Percentiles rank a stretch among this genome's conserved stretches.
Conservation (phyloP, 495 filamentous ascomycete genomes). For the Penicillium paradoxum region DNA sequence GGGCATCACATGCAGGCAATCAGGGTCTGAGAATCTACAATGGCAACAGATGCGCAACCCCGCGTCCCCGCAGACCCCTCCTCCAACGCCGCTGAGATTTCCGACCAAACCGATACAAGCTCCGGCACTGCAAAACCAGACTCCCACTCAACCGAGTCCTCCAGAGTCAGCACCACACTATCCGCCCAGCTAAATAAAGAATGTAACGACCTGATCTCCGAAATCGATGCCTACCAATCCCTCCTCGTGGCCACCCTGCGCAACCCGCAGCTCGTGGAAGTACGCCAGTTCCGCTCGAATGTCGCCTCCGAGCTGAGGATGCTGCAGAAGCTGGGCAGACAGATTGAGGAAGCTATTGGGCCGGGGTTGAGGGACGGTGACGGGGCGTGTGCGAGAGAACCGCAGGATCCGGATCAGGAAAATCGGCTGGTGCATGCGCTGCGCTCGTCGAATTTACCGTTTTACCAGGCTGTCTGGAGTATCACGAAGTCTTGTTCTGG, state of each 20-base stretch:
- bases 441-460: slow-evolving; percentile 54
- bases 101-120: background rate
- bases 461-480: slow-evolving; percentile 52
- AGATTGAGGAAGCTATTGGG: slow-evolving; percentile 14
- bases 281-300: slow-evolving; percentile 45
- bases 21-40: background rate
- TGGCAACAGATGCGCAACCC: background rate
- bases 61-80: background rate
- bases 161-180: slow-evolving; percentile 5
- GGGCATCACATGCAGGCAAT: background rate
- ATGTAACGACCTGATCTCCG: slow-evolving; percentile 41
- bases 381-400: background rate
- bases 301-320: slow-evolving; percentile 46
- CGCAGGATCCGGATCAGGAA: slow-evolving; percentile 16
- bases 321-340: slow-evolving; percentile 42
- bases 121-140: background rate
- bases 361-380: background rate
- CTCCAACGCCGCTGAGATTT: background rate
- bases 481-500: slow-evolving; percentile 43
- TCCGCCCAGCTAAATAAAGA: slow-evolving; percentile 32
- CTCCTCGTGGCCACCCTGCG: slow-evolving; percentile 41
- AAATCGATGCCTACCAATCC: slow-evolving; percentile 44
- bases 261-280: slow-evolving; percentile 49
- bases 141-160: background rate
- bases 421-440: slow-evolving; percentile 40